Evolutionary conservation across 371 early-diverging fungal species (phyloP).

Genomic region (Circinella minor): DNA sequence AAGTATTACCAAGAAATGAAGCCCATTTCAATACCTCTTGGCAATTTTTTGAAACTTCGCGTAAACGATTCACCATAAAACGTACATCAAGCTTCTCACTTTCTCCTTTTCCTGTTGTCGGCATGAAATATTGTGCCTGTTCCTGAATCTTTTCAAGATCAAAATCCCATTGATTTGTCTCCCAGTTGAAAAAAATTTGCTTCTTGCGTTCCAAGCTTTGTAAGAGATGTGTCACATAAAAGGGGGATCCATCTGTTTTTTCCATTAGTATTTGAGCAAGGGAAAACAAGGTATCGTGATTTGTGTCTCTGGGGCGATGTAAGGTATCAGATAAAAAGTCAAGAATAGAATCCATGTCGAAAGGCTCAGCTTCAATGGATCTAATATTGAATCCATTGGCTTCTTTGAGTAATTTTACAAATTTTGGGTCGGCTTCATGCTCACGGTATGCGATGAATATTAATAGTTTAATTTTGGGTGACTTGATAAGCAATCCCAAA

Average conservation of each 20-base stretch:
- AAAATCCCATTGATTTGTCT: constrained; percentile 51
- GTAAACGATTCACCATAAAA: constrained; percentile 36
- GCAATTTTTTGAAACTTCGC: constrained; percentile 39
- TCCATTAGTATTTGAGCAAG: constrained; percentile 37
- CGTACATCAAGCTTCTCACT: constrained; percentile 32
- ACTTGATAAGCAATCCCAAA: constrained; percentile 33
- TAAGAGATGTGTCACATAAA: constrained; percentile 43
- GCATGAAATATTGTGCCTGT: not conserved
- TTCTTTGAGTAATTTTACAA: constrained; percentile 25
- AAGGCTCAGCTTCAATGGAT: constrained; percentile 27
- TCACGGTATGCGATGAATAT: constrained; percentile 43
- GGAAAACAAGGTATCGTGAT: constrained; percentile 30
- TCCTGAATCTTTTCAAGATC: constrained; percentile 38
- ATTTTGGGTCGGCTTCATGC: constrained; percentile 28
- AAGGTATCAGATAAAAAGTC: constrained; percentile 42
- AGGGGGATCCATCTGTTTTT: constrained; percentile 46
- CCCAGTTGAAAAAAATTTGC: constrained; percentile 52
- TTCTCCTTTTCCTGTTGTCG: not conserved
- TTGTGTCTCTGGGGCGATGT: constrained; percentile 28
- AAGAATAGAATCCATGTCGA: constrained; percentile 40
- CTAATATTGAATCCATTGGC: constrained; percentile 29
- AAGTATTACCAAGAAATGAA: constrained; percentile 49
- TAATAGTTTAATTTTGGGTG: constrained; percentile 33
- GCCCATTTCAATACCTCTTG: constrained; percentile 48
- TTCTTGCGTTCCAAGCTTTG: constrained; percentile 43